These are phyloP conservation scores for Eleusine coracana DNA, from an alignment of 176 grass and related monocot species.

Conservation along the genomic window DNA sequence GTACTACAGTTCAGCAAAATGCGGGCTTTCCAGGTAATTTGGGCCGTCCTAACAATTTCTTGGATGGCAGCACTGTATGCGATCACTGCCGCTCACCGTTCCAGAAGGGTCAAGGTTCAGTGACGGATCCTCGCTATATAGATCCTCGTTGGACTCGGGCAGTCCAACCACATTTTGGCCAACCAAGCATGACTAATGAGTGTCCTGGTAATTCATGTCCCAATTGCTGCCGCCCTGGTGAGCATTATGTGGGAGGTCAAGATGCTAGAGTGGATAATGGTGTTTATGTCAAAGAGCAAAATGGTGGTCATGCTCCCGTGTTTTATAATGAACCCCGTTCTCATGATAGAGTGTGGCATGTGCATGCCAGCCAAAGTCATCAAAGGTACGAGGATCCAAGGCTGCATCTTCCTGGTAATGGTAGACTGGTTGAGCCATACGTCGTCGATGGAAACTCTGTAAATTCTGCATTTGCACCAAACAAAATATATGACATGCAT, in stretches of 20 bases:
- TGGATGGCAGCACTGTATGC: slow-evolving; percentile 53
- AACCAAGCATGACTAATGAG: slow-evolving; percentile 50
- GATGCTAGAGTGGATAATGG: slow-evolving; percentile 67
- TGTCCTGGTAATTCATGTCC: slow-evolving; percentile 52
- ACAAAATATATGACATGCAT: slow-evolving; percentile 61
- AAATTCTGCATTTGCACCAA: slow-evolving; percentile 62
- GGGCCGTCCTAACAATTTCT: slow-evolving; percentile 57
- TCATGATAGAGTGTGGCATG: slow-evolving; percentile 64
- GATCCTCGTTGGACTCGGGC: slow-evolving; percentile 62
- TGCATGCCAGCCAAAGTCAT: slow-evolving; percentile 54
- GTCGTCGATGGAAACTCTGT: slow-evolving; percentile 52
- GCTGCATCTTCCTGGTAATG: slow-evolving; percentile 48
- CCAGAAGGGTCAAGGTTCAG: slow-evolving; percentile 56
- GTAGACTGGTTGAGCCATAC: slow-evolving; percentile 60
- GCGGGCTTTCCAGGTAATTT: slow-evolving; percentile 69
- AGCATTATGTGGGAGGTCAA: slow-evolving; percentile 58
- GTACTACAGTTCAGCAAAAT: slow-evolving; percentile 69
- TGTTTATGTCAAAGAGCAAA: slow-evolving; percentile 63
- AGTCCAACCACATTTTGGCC: slow-evolving; percentile 58
- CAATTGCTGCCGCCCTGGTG: slow-evolving; percentile 57
- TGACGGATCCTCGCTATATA: slow-evolving; percentile 49
- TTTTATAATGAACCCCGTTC: slow-evolving; percentile 60
- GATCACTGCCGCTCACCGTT: slow-evolving; percentile 70
- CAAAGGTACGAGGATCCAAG: slow-evolving; percentile 67
- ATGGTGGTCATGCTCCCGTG: slow-evolving; percentile 50